Percentiles rank a stretch among this genome's conserved stretches.
Conservation (phyloP, 345 rosid genomes). For the Ricinus communis region DNA sequence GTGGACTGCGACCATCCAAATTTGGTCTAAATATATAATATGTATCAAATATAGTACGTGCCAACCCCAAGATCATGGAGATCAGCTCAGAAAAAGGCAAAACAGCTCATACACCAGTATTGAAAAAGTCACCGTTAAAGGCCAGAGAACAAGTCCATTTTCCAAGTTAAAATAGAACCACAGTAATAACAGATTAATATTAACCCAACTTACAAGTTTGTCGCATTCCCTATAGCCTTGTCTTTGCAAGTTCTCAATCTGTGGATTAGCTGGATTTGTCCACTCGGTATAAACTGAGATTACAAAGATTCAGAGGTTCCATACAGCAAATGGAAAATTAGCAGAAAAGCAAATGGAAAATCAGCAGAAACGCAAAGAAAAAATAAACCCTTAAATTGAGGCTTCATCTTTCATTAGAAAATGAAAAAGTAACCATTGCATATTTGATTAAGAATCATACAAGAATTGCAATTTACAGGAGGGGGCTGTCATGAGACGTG, state of each 20-base stretch:
- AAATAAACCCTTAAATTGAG: background rate
- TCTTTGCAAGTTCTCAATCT: background rate
- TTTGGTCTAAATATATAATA: no score
- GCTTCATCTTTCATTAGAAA: constrained; percentile 14
- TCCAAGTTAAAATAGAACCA: no score
- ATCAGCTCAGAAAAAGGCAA: no score
- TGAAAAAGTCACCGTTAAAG: background rate
- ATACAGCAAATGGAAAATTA: background rate
- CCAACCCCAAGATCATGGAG: no score
- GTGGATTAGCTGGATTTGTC: background rate
- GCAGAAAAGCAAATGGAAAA: background rate
- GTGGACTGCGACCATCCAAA: no score
- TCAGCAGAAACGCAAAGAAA: background rate
- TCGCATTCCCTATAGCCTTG: background rate
- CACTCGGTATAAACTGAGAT: background rate
- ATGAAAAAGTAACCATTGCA: constrained; percentile 19
- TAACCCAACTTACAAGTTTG: background rate
- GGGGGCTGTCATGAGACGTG: constrained; percentile 20
- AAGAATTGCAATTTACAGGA: constrained; percentile 41
- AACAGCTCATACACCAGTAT: background rate
- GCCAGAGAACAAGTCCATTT: background rate
- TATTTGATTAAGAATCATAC: constrained; percentile 28
- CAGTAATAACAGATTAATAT: no score
- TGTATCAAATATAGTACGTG: no score
- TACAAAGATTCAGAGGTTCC: background rate